Base-by-base conservation (phyloP, 805 yeast genomes). In the Ogataea siamensis region DNA sequence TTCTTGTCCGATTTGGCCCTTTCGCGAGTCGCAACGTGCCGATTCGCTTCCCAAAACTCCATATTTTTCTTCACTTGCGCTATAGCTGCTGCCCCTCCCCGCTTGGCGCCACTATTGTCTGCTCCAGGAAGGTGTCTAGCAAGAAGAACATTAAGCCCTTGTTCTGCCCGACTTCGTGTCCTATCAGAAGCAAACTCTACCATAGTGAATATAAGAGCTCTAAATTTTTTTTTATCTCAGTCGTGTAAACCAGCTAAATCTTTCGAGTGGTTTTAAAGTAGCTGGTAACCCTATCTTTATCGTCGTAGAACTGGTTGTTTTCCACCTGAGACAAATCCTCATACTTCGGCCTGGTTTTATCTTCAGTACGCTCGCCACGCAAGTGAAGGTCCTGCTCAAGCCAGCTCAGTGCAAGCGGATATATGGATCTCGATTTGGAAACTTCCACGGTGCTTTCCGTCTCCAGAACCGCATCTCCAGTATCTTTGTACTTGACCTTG, bases 351-450 rank as follows among this genome's bases (percentile, higher is more conserved):
- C 69, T 69, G 23, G 48, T 56, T 49, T 58, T 64, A 53, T 55
- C 68, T 14, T 74, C 76, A 5, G 64, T 73, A 45, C 80, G 66
- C 19, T 66, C 67, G 18, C 84, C 91, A 42, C 86, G 67, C 44
- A 58, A 63, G 35, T 53, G 60, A 48, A 73, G 68, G 50, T 80
- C 87, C 2, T 63, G 58, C 16, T 62, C 49, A 16, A 85, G 63
- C 94, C 94, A 85, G 25, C 70, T 63, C 41, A 82, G 60, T 0
- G 88, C 89, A 36, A 85, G 59, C 3, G 94, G 94, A 56, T 85
- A 87, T 24, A 85, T 61, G 28, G 83, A 74, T 31, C 73, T 67
- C 4, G 73, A 67, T 17, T 67, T 60, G 9, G 67, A 60, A 9
- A 79, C 64, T 24, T 49, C 55, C 26, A 74, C 58, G 9, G 41